Evolutionary conservation across 371 early-diverging fungal genomes (phyloP), one percentile per base, ranked within the genome.

Genomic region (Saksenaea oblongispora): DNA sequence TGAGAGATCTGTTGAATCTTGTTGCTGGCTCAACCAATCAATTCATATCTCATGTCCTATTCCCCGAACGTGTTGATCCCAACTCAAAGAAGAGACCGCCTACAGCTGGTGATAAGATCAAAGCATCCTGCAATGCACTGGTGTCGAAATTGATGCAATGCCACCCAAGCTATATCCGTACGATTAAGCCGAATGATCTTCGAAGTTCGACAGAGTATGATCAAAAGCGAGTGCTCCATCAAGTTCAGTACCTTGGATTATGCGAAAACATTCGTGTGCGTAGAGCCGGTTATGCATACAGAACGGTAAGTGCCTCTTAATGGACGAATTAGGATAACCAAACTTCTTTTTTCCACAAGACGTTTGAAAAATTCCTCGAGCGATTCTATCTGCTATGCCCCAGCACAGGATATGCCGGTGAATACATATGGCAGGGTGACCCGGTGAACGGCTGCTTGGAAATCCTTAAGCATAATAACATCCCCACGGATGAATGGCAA

Each of bases 141-240:
- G 97, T 99, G 7, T 84, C 85, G 11, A 95, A 95, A 67, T 76
- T 99, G 68, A 97, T 95, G 93, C 89, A 91, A 65, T 93, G 96
- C 66, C 91, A 93, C 58, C 96, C 99, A n/a, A 93, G 96, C 39
- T 99, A 99, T 77, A 96, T 99, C 37, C 92, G 98, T 75, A 98
- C 98, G 61, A 99, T 99, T 79, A 99, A 98, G 74, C 99, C 99
- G 36, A 98, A 99, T 73, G 91, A 92, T 66, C 91, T 88, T 68
- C 94, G 96, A 75, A 87, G 91, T 51, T 89, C 97, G 0, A 84
- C 87, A 9, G 95, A 95, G 65, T 99, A 91, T 74, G 96, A 98
- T 73, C 71, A 85, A 56, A 88, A 92, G 71, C 87, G 95, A 75
- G 96, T 96, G 8, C 90, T 95, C 47, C 98, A 98, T 80, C 98